Base-by-base conservation (phyloP, 73 alveolate genomes). In the Stentor roeselii region DNA sequence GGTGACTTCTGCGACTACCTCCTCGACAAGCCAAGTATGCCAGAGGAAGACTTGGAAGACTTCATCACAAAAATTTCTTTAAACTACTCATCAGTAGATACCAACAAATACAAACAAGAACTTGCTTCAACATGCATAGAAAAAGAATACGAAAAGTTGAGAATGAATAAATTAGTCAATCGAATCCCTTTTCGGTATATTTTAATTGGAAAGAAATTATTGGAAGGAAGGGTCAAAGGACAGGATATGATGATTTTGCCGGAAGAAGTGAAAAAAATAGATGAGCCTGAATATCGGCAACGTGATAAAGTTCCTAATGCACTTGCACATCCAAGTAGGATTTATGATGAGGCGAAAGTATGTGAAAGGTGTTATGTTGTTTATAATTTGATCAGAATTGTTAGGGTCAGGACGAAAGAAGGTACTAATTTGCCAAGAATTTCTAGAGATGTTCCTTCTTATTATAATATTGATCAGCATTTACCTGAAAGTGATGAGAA, bases 301-400 rank as follows among this genome's bases (percentile, higher is more conserved):
- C 21, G 27, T 1, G 37, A 67, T 67, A 21, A 21, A 67, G 2
- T 34, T 34, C 80, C 80, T 27, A 67, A 67, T 32, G 42, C 80
- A 27, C 2, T 67, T 27, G n/a, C 80, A 0, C 80, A 67, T 2
- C 80, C 80, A 21, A 30, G 50, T 21, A n/a, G 80, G 14, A 67
- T 67, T 1, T 67, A 67, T 67, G 80, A 67, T 67, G 37, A 21
- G 11, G 80, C 37, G 14, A 67, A 67, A 67, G 37, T 67, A 21
- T 67, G 80, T 67, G 80, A 67, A 1, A n/a, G 80, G 14, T 67
- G 80, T 40, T 67, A 67, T 67, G 80, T 27, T 27, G 80, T 67
- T 67, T 67, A 67, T 2, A 67, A 67, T 2, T 27, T 32, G 14
- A 67, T 67, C 37, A 67, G 80, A 67, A 32, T n/a, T 21, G 21